Base-by-base conservation (phyloP, 371 early-diverging fungal genomes). In the Batkoa obscura region DNA sequence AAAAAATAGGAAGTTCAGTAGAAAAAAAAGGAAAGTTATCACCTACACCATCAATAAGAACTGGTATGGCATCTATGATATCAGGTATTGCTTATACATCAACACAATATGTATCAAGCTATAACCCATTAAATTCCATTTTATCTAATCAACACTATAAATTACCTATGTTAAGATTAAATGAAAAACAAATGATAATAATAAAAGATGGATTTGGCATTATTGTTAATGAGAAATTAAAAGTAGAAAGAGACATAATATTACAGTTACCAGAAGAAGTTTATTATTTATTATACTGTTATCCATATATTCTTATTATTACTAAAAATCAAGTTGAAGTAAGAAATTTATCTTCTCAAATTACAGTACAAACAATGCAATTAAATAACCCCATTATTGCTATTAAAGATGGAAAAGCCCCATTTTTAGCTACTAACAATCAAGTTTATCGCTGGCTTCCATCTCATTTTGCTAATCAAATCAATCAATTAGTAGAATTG, bases 371-470 rank as follows among this genome's bases (percentile, higher is more conserved):
- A 65, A 74, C 73, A 34, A 72, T 85, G 12, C 80, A 79, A 12
- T 62, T 73, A 36, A 59, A 35, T 58, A 47, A 41, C 68, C 65
- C 2, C 31, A 46, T 79, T 6, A 67, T 80, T 41, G 64, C 59
- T 48, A 66, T 85, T 38, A 72, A 76, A 41, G 73, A 80, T 63
- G 78, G 86, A 56, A 75, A 80, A 59, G 73, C 83, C 6, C 75
- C 90, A 30, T 85, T 84, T 62, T 80, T 89, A 17, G 79, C 90
- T 3, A 90, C 84, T 50, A 57, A 63, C 5, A 74, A 72, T 17
- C 82, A 81, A 37, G 78, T 91, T 2, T 93, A 90, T 86, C 77
- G 91, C 31, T 73, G 92, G 5, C 74, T 88, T 9, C 88, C 90
- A 0, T 70, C 76, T 46, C 89, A 87, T 58, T 89, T 91, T 55